phyloP scores from a whole-genome alignment of 352 stramenopile genomes.

The Globisporangium ultimum region DNA sequence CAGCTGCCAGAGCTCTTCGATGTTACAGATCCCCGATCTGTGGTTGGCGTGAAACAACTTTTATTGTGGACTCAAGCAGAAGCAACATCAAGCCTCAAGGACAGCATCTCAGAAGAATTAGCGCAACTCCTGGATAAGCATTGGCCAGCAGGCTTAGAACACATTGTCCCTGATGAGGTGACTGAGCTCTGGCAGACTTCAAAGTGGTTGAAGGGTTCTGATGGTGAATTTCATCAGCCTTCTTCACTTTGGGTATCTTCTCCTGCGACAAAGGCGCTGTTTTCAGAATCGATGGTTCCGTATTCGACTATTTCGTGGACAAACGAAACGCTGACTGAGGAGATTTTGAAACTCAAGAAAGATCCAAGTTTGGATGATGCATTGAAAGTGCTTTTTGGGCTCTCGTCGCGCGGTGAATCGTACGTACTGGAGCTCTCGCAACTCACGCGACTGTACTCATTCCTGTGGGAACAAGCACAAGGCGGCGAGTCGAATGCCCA shows the following conservation, averaged over 20 bases:
- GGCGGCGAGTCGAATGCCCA: background rate
- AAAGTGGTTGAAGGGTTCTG: conserved; percentile 40
- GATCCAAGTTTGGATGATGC: conserved; percentile 35
- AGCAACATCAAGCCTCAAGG: conserved; percentile 22
- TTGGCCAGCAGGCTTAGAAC: conserved; percentile 20
- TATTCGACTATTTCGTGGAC: conserved; percentile 37
- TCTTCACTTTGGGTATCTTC: conserved; percentile 45
- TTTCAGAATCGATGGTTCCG: conserved; percentile 43
- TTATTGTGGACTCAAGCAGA: conserved; percentile 53
- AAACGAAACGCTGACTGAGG: conserved; percentile 26
- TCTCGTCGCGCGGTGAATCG: conserved; percentile 18
- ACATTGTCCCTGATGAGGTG: background rate
- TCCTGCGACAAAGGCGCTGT: conserved; percentile 29
- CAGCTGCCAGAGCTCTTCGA: conserved; percentile 37
- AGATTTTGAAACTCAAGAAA: conserved; percentile 43
- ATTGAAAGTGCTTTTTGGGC: conserved; percentile 30
- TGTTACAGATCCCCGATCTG: conserved; percentile 13
- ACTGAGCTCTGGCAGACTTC: conserved; percentile 10
- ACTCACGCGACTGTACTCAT: conserved; percentile 33
- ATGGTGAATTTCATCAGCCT: conserved; percentile 28
- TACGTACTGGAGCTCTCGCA: conserved; percentile 17
- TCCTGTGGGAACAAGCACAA: conserved; percentile 32
- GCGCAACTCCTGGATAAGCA: conserved; percentile 36
- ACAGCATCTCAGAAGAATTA: conserved; percentile 41
- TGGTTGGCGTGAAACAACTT: conserved; percentile 25